Evolutionary conservation across 2,329 filamentous ascomycete genomes (phyloP).

Genomic region (Fusarium tanahbumbuense): DNA sequence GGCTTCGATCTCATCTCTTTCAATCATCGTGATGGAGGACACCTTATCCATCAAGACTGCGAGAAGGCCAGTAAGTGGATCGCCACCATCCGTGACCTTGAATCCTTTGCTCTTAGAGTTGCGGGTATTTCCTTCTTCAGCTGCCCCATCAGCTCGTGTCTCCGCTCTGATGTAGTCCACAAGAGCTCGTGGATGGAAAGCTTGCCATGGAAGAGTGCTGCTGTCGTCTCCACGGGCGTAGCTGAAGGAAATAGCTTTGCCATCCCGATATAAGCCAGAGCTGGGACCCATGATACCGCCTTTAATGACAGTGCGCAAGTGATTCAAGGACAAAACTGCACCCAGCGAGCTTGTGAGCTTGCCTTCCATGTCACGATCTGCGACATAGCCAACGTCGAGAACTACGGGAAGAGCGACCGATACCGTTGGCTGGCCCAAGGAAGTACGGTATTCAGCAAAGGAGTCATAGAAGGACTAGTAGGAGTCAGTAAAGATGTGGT

Average conservation of each 20-base stretch:
- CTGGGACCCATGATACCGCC: background rate
- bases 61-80: background rate
- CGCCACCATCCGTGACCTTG: background rate
- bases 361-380: background rate
- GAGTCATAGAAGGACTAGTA: background rate
- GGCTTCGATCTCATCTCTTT: background rate
- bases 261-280: background rate
- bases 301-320: background rate
- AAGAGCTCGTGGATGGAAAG: background rate
- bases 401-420: background rate
- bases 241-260: background rate
- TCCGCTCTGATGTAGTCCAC: background rate
- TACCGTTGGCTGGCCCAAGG: background rate
- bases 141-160: background rate
- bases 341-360: background rate
- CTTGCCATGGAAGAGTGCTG: background rate
- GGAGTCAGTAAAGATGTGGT: background rate
- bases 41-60: constrained; percentile 5
- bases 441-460: background rate
- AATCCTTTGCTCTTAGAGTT: background rate
- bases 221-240: background rate
- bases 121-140: background rate
- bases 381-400: background rate
- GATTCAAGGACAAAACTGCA: background rate
- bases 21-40: constrained; percentile 27